These are phyloP conservation scores for Polyporus arcularius DNA, from an alignment of 768 basidiomycete species.

Conservation along the genomic window DNA sequence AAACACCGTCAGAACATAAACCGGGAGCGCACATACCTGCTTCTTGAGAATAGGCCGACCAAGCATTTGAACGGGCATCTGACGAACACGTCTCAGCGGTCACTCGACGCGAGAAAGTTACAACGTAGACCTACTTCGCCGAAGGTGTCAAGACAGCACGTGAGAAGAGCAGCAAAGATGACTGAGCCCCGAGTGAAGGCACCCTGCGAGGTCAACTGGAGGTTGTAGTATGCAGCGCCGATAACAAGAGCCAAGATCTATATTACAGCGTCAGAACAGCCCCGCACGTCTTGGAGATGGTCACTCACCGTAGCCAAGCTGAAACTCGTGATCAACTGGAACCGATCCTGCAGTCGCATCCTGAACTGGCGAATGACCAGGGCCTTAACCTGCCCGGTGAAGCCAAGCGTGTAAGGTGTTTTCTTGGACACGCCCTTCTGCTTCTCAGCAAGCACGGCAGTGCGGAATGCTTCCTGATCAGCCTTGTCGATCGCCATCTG, in stretches of 20 bases:
- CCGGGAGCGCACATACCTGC: conserved; percentile 40
- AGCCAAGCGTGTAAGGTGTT: conserved; percentile 83
- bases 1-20: background rate
- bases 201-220: conserved; percentile 72
- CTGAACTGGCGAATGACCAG: conserved; percentile 75
- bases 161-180: conserved; percentile 70
- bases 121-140: conserved; percentile 50
- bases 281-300: conserved; percentile 18
- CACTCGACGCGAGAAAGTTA: background rate
- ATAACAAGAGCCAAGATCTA: conserved; percentile 63
- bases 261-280: background rate
- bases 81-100: background rate
- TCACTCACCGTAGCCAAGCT: conserved; percentile 54
- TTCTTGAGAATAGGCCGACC: conserved; percentile 77
- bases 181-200: conserved; percentile 88
- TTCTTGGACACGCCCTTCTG: conserved; percentile 74
- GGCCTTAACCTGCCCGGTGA: conserved; percentile 70
- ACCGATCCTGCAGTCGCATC: conserved; percentile 71
- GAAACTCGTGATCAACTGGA: conserved; percentile 75
- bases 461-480: conserved; percentile 77
- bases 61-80: conserved; percentile 77
- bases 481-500: conserved; percentile 58
- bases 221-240: conserved; percentile 74
- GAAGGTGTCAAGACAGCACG: conserved; percentile 71
- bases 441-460: conserved; percentile 76